phyloP scores from a whole-genome alignment of 2,329 filamentous ascomycete species.

The Cladosporium sphaerospermum region DNA sequence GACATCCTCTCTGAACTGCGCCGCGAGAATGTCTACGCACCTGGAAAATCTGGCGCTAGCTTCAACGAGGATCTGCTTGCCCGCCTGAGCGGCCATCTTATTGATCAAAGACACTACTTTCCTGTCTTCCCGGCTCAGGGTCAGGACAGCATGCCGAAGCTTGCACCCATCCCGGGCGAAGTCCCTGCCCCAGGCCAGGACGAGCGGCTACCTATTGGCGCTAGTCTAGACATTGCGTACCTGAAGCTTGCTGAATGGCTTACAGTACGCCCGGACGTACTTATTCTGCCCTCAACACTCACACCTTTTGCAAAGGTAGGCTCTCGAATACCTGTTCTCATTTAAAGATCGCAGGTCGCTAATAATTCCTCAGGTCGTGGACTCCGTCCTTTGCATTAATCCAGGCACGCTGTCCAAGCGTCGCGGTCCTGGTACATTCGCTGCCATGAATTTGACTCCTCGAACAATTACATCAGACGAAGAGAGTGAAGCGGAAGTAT shows the following conservation, averaged over 20 bases:
- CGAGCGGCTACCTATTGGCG: constrained; percentile 59
- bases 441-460: constrained; percentile 68
- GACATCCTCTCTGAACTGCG: constrained; percentile 73
- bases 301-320: constrained; percentile 82
- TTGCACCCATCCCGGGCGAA: constrained; percentile 36
- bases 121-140: constrained; percentile 79
- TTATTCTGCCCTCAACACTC: constrained; percentile 75
- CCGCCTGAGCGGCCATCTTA: constrained; percentile 67
- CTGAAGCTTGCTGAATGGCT: constrained; percentile 87
- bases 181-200: constrained; percentile 29
- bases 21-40: constrained; percentile 57
- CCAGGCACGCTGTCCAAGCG: constrained; percentile 82
- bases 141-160: constrained; percentile 59
- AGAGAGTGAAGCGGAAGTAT: constrained; percentile 51
- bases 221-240: constrained; percentile 76
- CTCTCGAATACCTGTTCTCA: not conserved
- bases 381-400: constrained; percentile 85
- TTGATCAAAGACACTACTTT: constrained; percentile 88
- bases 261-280: constrained; percentile 74
- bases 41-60: constrained; percentile 74
- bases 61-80: constrained; percentile 52
- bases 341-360: not conserved
- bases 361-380: constrained; percentile 61
- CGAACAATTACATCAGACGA: constrained; percentile 50
- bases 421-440: constrained; percentile 77